phyloP scores from a whole-genome alignment of 2,329 filamentous ascomycete genomes.

The Ascochyta viciae-villosae region DNA sequence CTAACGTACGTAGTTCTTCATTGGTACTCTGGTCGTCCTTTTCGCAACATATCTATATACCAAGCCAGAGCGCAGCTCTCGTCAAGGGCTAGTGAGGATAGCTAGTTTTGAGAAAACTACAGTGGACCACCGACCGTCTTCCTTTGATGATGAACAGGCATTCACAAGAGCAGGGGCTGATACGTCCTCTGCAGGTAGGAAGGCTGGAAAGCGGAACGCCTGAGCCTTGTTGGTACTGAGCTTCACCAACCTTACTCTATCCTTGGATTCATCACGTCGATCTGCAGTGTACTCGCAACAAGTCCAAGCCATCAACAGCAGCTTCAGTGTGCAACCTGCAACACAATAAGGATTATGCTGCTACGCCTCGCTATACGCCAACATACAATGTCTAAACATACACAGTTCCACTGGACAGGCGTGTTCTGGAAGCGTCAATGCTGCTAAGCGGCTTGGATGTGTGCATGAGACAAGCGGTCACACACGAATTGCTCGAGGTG shows the following conservation, averaged over 20 bases:
- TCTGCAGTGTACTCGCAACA: background rate
- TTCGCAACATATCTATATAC: slow-evolving; percentile 87
- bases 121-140: slow-evolving; percentile 54
- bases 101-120: slow-evolving; percentile 79
- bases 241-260: background rate
- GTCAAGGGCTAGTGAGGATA: slow-evolving; percentile 70
- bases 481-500: background rate
- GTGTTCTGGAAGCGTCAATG: background rate
- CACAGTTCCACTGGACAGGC: background rate
- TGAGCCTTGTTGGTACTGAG: slow-evolving; percentile 13
- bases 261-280: background rate
- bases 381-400: background rate
- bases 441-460: background rate
- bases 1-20: slow-evolving; percentile 68
- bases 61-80: slow-evolving; percentile 61
- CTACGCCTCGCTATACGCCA: background rate
- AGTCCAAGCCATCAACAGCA: background rate
- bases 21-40: slow-evolving; percentile 81
- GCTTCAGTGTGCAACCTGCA: background rate
- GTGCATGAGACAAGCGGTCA: background rate
- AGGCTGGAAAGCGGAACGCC: slow-evolving; percentile 33
- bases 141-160: slow-evolving; percentile 25
- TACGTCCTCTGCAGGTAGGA: slow-evolving; percentile 31
- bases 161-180: slow-evolving; percentile 12
- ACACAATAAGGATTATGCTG: background rate